Percentiles rank a stretch among this genome's conserved stretches.
These are phyloP conservation scores for Hypoxylon sp. DNA, from an alignment of 2,329 filamentous ascomycete genomes.

Conservation along the genomic window DNA sequence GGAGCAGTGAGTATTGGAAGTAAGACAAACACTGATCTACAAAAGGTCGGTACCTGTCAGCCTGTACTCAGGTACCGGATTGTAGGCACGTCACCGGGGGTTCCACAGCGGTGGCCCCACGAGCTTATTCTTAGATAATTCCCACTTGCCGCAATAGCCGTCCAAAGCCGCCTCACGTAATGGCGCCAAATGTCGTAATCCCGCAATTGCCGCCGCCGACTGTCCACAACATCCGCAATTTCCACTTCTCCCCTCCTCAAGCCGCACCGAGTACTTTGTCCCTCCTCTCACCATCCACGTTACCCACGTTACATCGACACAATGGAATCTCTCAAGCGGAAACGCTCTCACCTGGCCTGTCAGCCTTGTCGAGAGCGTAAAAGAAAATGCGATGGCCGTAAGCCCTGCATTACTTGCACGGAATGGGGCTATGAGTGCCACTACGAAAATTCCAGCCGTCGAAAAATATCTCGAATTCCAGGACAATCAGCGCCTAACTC, in stretches of 20 bases:
- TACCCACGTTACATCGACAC: neutral
- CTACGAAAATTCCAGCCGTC: neutral
- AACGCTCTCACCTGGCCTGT: conserved; percentile 8
- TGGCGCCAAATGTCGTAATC: neutral
- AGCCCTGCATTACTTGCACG: conserved; percentile 9
- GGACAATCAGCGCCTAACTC: neutral
- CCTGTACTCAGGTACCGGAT: neutral
- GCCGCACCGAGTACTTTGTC: neutral
- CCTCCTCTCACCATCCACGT: neutral
- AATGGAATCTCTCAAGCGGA: conserved; percentile 7
- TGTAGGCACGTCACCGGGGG: too few relatives aligned
- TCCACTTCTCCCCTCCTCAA: conserved; percentile 1
- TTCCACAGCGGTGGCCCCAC: neutral
- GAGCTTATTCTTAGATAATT: neutral
- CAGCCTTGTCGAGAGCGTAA: conserved; percentile 12
- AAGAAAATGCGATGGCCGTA: conserved; percentile 5
- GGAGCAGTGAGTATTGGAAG: too few relatives aligned
- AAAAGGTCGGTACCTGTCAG: neutral
- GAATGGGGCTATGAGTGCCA: conserved; percentile 14
- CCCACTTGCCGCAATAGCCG: conserved; percentile 1
- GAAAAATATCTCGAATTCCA: neutral
- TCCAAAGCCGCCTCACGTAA: neutral
- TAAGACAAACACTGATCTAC: too few relatives aligned
- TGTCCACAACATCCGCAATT: neutral
- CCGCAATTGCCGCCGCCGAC: neutral